These are phyloP conservation scores for Naumovozyma dairenensis DNA, from an alignment of 805 yeast species.

Conservation along the genomic window DNA sequence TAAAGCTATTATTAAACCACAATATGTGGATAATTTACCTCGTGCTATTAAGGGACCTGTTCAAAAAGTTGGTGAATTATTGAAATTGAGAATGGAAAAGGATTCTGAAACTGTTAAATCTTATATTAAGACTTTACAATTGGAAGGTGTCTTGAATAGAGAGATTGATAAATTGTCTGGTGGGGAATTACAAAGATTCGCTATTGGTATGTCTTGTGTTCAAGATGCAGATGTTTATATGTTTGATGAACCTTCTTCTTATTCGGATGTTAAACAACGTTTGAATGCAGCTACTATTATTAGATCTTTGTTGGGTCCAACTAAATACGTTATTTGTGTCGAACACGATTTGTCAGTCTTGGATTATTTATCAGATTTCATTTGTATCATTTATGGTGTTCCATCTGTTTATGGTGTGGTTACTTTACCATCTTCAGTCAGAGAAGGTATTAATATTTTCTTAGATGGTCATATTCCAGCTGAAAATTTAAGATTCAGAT, in stretches of 20 bases:
- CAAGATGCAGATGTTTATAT: constrained; percentile 92
- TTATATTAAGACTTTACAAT: constrained; percentile 62
- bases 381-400: constrained; percentile 94
- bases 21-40: constrained; percentile 95
- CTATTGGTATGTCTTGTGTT: constrained; percentile 94
- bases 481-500: constrained; percentile 93
- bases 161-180: constrained; percentile 88
- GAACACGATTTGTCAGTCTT: constrained; percentile 98
- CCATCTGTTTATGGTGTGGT: constrained; percentile 99
- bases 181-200: constrained; percentile 98
- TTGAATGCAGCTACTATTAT: constrained; percentile 93
- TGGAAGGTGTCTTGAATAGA: constrained; percentile 67
- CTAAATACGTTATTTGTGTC: constrained; percentile 85
- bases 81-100: constrained; percentile 71
- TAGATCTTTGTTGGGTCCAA: constrained; percentile 68
- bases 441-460: constrained; percentile 98
- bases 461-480: constrained; percentile 96
- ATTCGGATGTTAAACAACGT: constrained; percentile 97
- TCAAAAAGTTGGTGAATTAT: constrained; percentile 74
- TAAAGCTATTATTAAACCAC: constrained; percentile 97
- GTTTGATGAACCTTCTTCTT: constrained; percentile 99
- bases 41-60: constrained; percentile 89
- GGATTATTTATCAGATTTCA: constrained; percentile 93
- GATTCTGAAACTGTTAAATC: constrained; percentile 48
- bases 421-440: constrained; percentile 88